Percentiles rank a stretch among this genome's conserved stretches.
Conservation (phyloP, 208 protist genomes). For the Angomonas deanei region DNA sequence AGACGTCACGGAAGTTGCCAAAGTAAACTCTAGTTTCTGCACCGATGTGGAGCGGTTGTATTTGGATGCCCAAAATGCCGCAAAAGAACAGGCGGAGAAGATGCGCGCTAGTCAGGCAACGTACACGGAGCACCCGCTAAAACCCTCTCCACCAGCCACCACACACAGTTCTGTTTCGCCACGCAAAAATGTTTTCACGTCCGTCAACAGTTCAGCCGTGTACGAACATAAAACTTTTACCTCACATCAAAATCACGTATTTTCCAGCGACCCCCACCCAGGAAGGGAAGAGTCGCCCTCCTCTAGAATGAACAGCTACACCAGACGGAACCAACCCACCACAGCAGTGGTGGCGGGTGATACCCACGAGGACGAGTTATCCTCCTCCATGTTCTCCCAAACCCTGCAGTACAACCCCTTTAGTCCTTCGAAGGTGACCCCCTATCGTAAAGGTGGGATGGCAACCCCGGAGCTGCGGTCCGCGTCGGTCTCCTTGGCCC, state of each 20-base stretch:
- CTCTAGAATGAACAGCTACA: too few relatives aligned
- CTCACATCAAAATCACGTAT: background rate
- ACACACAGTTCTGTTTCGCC: background rate
- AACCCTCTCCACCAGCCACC: background rate
- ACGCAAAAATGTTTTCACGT: background rate
- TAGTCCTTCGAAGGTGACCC: too few relatives aligned
- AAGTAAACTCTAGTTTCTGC: background rate
- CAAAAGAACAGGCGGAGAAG: slow-evolving; percentile 1
- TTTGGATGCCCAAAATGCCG: background rate
- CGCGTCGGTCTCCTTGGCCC: background rate
- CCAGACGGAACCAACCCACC: too few relatives aligned
- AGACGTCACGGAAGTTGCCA: background rate
- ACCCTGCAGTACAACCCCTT: background rate
- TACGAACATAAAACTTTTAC: background rate
- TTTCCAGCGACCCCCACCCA: too few relatives aligned
- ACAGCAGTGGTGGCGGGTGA: too few relatives aligned
- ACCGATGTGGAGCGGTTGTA: background rate
- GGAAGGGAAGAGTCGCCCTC: too few relatives aligned
- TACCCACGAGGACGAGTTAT: background rate
- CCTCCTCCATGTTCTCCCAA: background rate
- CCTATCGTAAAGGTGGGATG: too few relatives aligned
- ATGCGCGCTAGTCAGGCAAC: background rate
- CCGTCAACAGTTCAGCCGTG: background rate
- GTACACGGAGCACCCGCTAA: background rate
- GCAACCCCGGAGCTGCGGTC: background rate